A percentile compares a stretch with the other conserved stretches of the same genome.
These are phyloP conservation scores for Prinsepia uniflora DNA, from an alignment of 306 rosid species.

Conservation along the genomic window DNA sequence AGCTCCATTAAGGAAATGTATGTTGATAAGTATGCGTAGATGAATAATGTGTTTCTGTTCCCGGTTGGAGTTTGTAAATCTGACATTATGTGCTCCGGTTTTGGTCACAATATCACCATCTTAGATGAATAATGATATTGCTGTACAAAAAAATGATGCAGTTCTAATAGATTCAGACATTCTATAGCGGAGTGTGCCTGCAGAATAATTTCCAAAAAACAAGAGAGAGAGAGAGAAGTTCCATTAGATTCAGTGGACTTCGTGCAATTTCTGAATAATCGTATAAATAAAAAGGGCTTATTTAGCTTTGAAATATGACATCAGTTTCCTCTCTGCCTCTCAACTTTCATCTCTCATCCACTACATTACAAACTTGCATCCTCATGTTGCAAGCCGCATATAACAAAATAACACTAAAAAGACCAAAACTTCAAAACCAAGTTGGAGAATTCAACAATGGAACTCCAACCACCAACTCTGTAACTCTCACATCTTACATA, in stretches of 20 bases:
- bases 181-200: not conserved
- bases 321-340: not conserved
- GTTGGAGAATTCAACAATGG: constrained; percentile 29
- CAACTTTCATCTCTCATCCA: constrained; percentile 20
- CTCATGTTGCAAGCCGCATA: not conserved
- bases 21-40: constrained; percentile 4
- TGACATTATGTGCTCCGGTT: not conserved
- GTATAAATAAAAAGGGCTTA: too few species aligned
- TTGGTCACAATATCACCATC: not conserved
- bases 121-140: not conserved
- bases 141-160: constrained; percentile 14
- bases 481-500: constrained; percentile 51
- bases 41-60: not conserved
- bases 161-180: constrained; percentile 1
- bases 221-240: too few species aligned
- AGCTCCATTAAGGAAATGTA: constrained; percentile 7
- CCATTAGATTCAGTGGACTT: too few species aligned
- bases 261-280: too few species aligned
- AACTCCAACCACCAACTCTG: constrained; percentile 29
- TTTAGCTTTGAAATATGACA: not conserved
- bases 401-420: constrained; percentile 8
- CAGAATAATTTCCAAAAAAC: not conserved
- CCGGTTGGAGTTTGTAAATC: constrained; percentile 22
- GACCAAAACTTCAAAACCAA: constrained; percentile 23
- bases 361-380: constrained; percentile 31